Evolutionary conservation across 352 stramenopile genomes (phyloP), one percentile per base, ranked within the genome.

Genomic region (Pythium brassicae): DNA sequence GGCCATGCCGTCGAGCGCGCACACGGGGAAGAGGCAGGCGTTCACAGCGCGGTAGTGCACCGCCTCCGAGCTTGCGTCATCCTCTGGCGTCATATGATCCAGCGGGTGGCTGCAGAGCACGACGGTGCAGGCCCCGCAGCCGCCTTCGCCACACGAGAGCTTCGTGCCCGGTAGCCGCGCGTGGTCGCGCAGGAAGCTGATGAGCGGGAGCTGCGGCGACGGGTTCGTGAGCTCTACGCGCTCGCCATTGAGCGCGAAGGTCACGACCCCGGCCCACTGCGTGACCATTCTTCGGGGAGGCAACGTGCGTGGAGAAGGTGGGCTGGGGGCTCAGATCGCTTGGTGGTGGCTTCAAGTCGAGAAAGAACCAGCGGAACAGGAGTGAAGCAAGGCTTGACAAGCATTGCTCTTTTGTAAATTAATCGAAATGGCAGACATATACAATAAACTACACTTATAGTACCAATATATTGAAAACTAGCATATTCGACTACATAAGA

Each of bases 81-180:
- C 34, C 22, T 35, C 1, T 6, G 12, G 12, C 43, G 12, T 6
- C 25, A 39, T 23, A 29, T 42, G 55, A 34, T 61, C 55, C 25
- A 61, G 26, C 4, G 55, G 47, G 15, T 37, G 55, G 10, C 75
- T 74, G 29, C 83, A 92, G 11, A 98, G 68, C 71, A 97, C 95
- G 51, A 99, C 94, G 12, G 92, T 98, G 65, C 96, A 99, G 23
- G 96, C 95, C 26, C 96, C 96, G 57, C 96, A 99, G 32, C 96
- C 96, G 39, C 96, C 96, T 62, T 99, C 95, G 7, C 87, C 91
- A 55, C 96, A 99, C 57, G 92, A 94, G n/a, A 95, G 77, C 57
- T 95, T 96, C 4, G 85, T 93, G 53, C 83, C 85, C 20, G 81
- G 88, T 57, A 93, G 80, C 19, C 75, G 62, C 55, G 86, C 53